phyloP scores from a whole-genome alignment of 140 eudicot species.

The Oenanthe javanica region DNA sequence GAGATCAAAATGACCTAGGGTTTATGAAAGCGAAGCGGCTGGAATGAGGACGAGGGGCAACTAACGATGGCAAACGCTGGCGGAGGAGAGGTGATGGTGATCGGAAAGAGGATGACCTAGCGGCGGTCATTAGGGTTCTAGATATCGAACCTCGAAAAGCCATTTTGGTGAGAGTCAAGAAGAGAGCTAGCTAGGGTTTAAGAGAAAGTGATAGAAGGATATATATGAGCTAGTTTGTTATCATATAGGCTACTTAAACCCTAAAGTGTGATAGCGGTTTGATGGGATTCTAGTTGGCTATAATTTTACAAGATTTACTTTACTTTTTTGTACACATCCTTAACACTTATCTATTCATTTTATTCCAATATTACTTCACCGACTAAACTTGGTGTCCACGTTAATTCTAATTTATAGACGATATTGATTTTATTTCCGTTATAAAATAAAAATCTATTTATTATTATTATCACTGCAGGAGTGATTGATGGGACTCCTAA shows the following conservation, averaged over 20 bases:
- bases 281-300: background rate
- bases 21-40: background rate
- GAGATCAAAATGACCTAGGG: background rate
- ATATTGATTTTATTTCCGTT: too few species aligned
- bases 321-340: background rate
- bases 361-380: too few species aligned
- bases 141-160: slow-evolving; percentile 85
- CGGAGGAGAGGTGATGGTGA: slow-evolving; percentile 47
- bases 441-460: too few species aligned
- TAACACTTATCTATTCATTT: background rate
- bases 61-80: slow-evolving; percentile 19
- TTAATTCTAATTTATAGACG: too few species aligned
- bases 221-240: background rate
- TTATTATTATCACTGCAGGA: too few species aligned
- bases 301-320: background rate
- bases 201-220: background rate
- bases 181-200: background rate
- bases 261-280: background rate
- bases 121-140: slow-evolving; percentile 61
- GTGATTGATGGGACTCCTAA: too few species aligned
- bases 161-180: slow-evolving; percentile 26
- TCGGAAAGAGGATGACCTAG: slow-evolving; percentile 61
- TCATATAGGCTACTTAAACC: background rate
- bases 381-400: background rate
- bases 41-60: background rate